Conservation (phyloP, 2,329 filamentous ascomycete species). For the Colletotrichum tanaceti region DNA sequence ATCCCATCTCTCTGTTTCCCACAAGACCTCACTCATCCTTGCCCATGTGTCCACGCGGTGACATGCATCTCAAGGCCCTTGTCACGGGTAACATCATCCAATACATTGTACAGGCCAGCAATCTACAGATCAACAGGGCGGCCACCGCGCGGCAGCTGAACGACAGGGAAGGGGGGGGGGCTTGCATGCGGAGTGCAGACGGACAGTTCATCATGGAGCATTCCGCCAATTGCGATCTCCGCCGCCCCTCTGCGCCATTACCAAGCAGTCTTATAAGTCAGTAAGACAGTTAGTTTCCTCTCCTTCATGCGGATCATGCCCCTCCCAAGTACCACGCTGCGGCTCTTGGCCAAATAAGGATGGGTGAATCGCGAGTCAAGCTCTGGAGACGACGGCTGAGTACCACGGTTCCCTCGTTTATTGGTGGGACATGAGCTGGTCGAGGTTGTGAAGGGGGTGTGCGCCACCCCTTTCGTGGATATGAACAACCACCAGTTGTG, state of each 20-base stretch:
- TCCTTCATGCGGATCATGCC: neutral
- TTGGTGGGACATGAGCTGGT: constrained; percentile 18
- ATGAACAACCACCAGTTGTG: too few relatives aligned
- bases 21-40: constrained; percentile 1
- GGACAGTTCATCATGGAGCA: constrained; percentile 12
- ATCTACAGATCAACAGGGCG: too few relatives aligned
- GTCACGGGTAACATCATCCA: constrained; percentile 6
- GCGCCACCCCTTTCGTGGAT: neutral
- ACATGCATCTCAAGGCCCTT: constrained; percentile 17
- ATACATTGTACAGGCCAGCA: too few relatives aligned
- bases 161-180: constrained; percentile 14
- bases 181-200: constrained; percentile 20
- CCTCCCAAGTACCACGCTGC: neutral
- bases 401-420: neutral
- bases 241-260: neutral
- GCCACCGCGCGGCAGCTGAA: constrained; percentile 13
- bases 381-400: neutral
- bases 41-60: neutral
- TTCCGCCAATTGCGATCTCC: constrained; percentile 25
- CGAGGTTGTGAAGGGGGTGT: neutral
- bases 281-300: constrained; percentile 15
- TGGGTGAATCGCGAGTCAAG: constrained; percentile 21
- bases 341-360: constrained; percentile 19
- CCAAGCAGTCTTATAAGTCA: constrained; percentile 17
- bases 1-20: neutral